phyloP scores from a whole-genome alignment of 352 stramenopile genomes.

The Vaucheria bursata region DNA sequence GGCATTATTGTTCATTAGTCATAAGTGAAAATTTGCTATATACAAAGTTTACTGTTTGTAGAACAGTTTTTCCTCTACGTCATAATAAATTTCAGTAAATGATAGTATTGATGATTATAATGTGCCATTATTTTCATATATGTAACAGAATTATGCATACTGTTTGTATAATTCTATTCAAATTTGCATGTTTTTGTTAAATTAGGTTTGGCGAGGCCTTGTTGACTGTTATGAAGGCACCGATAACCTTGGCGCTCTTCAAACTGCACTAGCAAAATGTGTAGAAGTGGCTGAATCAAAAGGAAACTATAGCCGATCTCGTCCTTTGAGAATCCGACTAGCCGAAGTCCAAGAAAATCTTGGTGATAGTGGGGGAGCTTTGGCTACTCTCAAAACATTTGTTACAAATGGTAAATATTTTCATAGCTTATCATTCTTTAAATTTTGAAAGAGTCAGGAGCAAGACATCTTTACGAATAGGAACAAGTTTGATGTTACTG shows the following conservation, averaged over 20 bases:
- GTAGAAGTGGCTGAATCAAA: slow-evolving; percentile 39
- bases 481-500: no score
- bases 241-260: slow-evolving; percentile 21
- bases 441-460: no score
- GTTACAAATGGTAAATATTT: not conserved
- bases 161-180: slow-evolving; percentile 5
- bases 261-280: slow-evolving; percentile 16
- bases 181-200: no score
- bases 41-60: no score
- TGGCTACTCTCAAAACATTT: slow-evolving; percentile 36
- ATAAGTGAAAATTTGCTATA: no score
- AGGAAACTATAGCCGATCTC: slow-evolving; percentile 28
- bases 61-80: no score
- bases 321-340: slow-evolving; percentile 29
- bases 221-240: slow-evolving; percentile 30
- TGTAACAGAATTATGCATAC: not conserved
- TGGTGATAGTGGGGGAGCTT: slow-evolving; percentile 18
- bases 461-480: no score
- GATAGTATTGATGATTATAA: not conserved
- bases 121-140: no score
- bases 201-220: slow-evolving; percentile 29
- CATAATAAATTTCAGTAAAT: not conserved
- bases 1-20: no score
- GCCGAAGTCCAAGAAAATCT: slow-evolving; percentile 21
- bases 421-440: no score